Percentiles rank a stretch among this genome's conserved stretches.
phyloP scores from a whole-genome alignment of 2,329 filamentous ascomycete species.

The Cephalotrichum gorgonifer region DNA sequence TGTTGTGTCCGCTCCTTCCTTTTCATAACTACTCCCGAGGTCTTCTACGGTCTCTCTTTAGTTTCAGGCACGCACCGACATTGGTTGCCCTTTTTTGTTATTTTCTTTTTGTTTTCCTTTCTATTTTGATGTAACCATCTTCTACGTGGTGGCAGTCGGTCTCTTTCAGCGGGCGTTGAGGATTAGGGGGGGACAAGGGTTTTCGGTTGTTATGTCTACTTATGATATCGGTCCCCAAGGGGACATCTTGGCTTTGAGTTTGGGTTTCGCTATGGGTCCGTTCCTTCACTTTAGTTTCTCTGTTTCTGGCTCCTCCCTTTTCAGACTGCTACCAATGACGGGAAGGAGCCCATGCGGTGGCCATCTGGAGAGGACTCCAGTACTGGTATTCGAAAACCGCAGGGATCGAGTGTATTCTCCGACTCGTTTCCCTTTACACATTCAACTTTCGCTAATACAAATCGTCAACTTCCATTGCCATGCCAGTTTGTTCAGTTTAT shows the following conservation, averaged over 20 bases:
- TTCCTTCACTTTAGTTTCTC: neutral
- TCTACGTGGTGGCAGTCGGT: neutral
- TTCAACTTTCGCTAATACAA: neutral
- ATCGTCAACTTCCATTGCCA: neutral
- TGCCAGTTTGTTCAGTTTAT: neutral
- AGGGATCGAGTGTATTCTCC: neutral
- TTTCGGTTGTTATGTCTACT: neutral
- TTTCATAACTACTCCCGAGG: neutral
- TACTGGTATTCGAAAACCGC: neutral
- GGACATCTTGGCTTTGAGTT: neutral
- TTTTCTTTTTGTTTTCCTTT: neutral
- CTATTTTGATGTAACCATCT: neutral
- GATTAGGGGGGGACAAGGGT: neutral
- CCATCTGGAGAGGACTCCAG: too few species aligned
- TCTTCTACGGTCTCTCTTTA: neutral
- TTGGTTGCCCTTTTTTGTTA: neutral
- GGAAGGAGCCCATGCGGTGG: too few species aligned
- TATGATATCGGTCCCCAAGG: neutral
- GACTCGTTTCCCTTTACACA: neutral
- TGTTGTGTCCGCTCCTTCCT: slow-evolving; percentile 24
- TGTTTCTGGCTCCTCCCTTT: neutral
- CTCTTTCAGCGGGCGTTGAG: neutral
- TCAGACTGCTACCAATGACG: too few species aligned
- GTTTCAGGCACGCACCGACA: too few species aligned
- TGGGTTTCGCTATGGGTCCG: neutral